Conservation (phyloP, 306 rosid genomes). For the Prosopis cineraria region DNA sequence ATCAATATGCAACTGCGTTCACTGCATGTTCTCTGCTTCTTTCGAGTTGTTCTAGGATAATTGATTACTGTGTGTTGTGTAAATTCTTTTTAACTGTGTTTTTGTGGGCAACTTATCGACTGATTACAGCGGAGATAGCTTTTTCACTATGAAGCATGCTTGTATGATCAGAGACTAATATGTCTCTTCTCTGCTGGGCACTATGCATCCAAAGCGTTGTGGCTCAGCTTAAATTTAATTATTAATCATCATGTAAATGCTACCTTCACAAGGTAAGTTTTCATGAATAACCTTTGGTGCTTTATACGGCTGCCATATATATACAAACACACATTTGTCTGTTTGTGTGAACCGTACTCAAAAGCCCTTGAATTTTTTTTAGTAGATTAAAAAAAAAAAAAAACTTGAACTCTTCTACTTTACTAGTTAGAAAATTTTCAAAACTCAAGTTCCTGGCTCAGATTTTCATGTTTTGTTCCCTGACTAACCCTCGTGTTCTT, state of each 20-base stretch:
- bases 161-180: not conserved
- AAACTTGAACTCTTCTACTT: not conserved
- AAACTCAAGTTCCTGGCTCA: not conserved
- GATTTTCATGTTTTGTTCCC: not conserved
- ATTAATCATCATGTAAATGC: constrained; percentile 10
- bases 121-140: constrained; percentile 1
- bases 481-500: not conserved
- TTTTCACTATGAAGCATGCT: constrained; percentile 2
- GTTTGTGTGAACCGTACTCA: not conserved
- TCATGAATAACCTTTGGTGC: not conserved
- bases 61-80: not conserved
- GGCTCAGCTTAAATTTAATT: constrained; percentile 5
- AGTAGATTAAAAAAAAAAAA: not conserved
- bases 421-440: not conserved
- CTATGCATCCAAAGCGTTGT: constrained; percentile 8
- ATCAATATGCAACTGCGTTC: not conserved
- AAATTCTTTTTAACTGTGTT: not conserved
- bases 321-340: no score
- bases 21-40: not conserved
- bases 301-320: not conserved
- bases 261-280: not conserved
- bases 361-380: not conserved
- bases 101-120: not conserved
- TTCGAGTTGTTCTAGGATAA: not conserved
- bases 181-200: not conserved